Evolutionary conservation across 2,329 filamentous ascomycete species (phyloP).

Genomic region (Daldinia sp.): DNA sequence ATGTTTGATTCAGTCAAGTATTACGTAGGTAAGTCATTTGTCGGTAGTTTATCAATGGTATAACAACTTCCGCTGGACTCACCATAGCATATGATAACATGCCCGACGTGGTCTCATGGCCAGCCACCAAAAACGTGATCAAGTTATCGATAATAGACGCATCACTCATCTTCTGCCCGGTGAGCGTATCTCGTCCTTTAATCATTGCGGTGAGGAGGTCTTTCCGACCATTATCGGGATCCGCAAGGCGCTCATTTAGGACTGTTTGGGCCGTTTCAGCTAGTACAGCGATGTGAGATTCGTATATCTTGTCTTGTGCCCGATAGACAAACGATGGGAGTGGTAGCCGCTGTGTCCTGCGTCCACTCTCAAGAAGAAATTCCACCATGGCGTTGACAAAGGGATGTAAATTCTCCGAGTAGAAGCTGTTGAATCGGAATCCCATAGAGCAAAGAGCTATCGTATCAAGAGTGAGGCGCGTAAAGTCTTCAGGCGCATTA

Average conservation of each 20-base stretch:
- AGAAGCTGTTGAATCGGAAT: conserved; percentile 70
- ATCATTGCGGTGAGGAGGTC: conserved; percentile 67
- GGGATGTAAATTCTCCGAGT: conserved; percentile 67
- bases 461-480: conserved; percentile 71
- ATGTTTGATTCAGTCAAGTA: not conserved
- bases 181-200: conserved; percentile 63
- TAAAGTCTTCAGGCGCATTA: conserved; percentile 69
- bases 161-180: conserved; percentile 61
- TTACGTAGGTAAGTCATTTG: not conserved
- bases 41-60: too few species aligned
- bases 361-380: conserved; percentile 60
- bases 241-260: conserved; percentile 56
- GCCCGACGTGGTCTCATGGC: conserved; percentile 68
- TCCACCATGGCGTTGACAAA: conserved; percentile 67
- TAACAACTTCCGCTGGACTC: conserved; percentile 54
- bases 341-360: conserved; percentile 49
- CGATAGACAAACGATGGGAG: conserved; percentile 45
- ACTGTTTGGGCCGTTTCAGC: conserved; percentile 59
- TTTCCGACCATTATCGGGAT: conserved; percentile 46
- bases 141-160: conserved; percentile 64
- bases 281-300: conserved; percentile 56
- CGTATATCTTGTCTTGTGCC: conserved; percentile 47
- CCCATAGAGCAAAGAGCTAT: conserved; percentile 69
- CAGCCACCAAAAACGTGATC: conserved; percentile 53
- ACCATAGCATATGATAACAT: conserved; percentile 58